A percentile compares a stretch with the other conserved stretches of the same genome.
phyloP scores from a whole-genome alignment of 345 rosid species.

The Hypericum perforatum region DNA sequence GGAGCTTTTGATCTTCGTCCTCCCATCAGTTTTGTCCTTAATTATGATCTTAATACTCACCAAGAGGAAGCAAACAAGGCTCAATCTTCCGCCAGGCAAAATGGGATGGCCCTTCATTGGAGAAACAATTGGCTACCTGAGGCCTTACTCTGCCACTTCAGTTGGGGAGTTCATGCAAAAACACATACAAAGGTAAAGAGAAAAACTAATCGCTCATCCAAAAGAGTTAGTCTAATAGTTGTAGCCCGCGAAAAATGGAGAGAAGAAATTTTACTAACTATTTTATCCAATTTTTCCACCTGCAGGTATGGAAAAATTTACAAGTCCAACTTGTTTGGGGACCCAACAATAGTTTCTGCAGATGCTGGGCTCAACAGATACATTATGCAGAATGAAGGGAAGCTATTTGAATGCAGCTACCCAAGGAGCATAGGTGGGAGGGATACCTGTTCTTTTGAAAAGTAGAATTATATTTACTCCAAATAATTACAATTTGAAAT shows the following conservation, averaged over 20 bases:
- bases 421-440: slow-evolving; percentile 69
- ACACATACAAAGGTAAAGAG: slow-evolving; percentile 55
- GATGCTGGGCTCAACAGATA: slow-evolving; percentile 79
- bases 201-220: neutral
- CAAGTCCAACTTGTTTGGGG: slow-evolving; percentile 81
- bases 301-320: slow-evolving; percentile 87
- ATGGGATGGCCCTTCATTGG: slow-evolving; percentile 97
- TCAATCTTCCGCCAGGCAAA: slow-evolving; percentile 86
- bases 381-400: slow-evolving; percentile 85
- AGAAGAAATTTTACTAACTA: neutral
- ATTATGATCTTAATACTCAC: slow-evolving; percentile 42
- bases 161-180: slow-evolving; percentile 82
- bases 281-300: neutral
- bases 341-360: slow-evolving; percentile 85
- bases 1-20: slow-evolving; percentile 48
- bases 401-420: slow-evolving; percentile 81
- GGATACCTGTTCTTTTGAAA: too few relatives aligned
- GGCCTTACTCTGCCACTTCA: slow-evolving; percentile 68
- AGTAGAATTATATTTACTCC: too few relatives aligned
- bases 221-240: too few relatives aligned
- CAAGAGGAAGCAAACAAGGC: slow-evolving; percentile 38
- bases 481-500: too few relatives aligned
- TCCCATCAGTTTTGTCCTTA: slow-evolving; percentile 58
- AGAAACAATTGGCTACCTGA: slow-evolving; percentile 77
- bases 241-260: too few relatives aligned